These are phyloP conservation scores for Russula abietina DNA, from an alignment of 768 basidiomycete species.

Conservation along the genomic window DNA sequence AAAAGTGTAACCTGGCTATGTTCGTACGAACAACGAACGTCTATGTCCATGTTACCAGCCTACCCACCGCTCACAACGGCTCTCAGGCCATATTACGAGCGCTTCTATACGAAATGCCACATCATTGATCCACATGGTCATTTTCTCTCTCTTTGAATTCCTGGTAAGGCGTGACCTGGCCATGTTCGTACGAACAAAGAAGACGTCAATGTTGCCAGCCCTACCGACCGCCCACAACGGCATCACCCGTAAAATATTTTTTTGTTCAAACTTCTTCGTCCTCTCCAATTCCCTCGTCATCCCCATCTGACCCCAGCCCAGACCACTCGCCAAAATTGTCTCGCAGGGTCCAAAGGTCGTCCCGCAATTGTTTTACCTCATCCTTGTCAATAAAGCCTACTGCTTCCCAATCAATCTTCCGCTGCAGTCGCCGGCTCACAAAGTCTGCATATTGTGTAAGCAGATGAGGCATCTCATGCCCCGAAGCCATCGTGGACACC, in stretches of 20 bases:
- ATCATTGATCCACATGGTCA: neutral
- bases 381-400: constrained; percentile 17
- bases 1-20: neutral
- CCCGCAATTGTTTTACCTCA: constrained; percentile 19
- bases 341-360: constrained; percentile 20
- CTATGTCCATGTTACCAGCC: neutral
- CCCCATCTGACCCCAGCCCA: neutral
- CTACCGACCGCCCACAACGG: neutral
- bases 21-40: neutral
- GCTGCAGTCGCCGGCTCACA: constrained; percentile 37
- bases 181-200: neutral
- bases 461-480: constrained; percentile 34
- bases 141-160: neutral
- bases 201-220: neutral
- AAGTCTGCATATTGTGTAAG: constrained; percentile 50
- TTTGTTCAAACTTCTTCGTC: constrained; percentile 15
- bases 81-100: too few relatives aligned
- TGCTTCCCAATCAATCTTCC: constrained; percentile 17
- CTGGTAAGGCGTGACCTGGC: too few relatives aligned
- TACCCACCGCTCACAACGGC: neutral
- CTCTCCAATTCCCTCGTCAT: constrained; percentile 6
- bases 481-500: constrained; percentile 37
- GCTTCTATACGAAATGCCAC: constrained; percentile 2
- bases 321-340: constrained; percentile 19
- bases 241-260: neutral